Percentiles rank a stretch among this genome's conserved stretches.
phyloP scores from a whole-genome alignment of 2,329 filamentous ascomycete genomes.

The Xylaria sp. region DNA sequence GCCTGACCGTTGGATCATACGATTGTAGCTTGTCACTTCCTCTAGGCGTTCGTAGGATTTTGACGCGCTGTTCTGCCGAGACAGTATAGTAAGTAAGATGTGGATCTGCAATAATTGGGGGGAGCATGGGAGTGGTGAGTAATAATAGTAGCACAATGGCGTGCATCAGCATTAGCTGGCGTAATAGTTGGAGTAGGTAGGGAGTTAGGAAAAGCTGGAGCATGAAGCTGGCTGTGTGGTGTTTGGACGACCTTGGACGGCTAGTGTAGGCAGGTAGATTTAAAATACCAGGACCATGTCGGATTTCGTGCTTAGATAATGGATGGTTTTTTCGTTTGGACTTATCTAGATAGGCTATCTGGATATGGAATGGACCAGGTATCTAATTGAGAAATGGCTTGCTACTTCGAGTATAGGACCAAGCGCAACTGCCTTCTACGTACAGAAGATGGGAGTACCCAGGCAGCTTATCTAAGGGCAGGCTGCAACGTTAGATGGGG shows the following conservation, averaged over 20 bases:
- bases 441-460: no score
- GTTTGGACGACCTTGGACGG: background rate
- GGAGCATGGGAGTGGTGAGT: slow-evolving; percentile 3
- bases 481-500: background rate
- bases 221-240: slow-evolving; percentile 4
- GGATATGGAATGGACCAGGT: no score
- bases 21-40: slow-evolving; percentile 12
- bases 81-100: slow-evolving; percentile 1
- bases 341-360: no score
- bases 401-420: no score
- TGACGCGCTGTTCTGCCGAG: background rate
- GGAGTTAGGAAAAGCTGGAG: background rate
- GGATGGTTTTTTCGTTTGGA: no score
- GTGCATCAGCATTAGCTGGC: slow-evolving; percentile 14
- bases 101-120: background rate
- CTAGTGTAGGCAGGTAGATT: background rate
- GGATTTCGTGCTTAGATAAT: background rate
- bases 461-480: background rate
- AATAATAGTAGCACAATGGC: slow-evolving; percentile 19
- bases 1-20: slow-evolving; percentile 20
- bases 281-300: background rate
- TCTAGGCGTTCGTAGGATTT: slow-evolving; percentile 9
- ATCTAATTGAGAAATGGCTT: no score
- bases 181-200: slow-evolving; percentile 9
- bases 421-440: no score